Conservation (phyloP, 176 grass and related monocot genomes). For the Carex pumila region DNA sequence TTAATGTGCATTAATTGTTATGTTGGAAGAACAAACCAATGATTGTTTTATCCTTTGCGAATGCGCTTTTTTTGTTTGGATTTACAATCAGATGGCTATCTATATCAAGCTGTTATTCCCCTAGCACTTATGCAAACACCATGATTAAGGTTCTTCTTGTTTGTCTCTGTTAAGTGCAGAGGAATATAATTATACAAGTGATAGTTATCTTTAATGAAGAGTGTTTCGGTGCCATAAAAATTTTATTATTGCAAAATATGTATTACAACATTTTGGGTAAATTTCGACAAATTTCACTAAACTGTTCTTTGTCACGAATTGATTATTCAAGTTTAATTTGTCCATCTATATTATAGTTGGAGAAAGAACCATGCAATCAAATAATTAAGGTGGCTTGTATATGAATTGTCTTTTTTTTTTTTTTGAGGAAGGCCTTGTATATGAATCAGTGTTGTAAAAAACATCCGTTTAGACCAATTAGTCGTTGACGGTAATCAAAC, state of each 20-base stretch:
- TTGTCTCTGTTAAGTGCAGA: background rate
- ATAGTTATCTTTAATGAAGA: background rate
- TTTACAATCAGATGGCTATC: constrained; percentile 14
- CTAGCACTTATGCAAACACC: constrained; percentile 18
- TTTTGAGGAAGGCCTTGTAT: too few species aligned
- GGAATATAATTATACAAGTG: background rate
- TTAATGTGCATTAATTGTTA: too few species aligned
- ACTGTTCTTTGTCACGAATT: too few species aligned
- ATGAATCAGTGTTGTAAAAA: too few species aligned
- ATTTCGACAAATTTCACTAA: too few species aligned
- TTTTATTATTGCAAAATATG: background rate
- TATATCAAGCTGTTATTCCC: constrained; percentile 17
- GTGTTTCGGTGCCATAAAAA: background rate
- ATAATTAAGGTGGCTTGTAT: too few species aligned
- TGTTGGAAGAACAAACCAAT: background rate
- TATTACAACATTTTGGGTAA: too few species aligned
- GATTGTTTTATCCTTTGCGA: background rate
- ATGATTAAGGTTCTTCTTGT: constrained; percentile 16
- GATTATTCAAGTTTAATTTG: too few species aligned
- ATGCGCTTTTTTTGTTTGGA: background rate
- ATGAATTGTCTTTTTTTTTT: background rate
- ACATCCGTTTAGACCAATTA: too few species aligned
- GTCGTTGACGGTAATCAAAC: too few species aligned
- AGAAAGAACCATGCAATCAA: too few species aligned
- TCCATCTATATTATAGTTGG: too few species aligned